Conservation (phyloP, 1,139 yeast genomes). For the Entelexis sorbosivorans region DNA sequence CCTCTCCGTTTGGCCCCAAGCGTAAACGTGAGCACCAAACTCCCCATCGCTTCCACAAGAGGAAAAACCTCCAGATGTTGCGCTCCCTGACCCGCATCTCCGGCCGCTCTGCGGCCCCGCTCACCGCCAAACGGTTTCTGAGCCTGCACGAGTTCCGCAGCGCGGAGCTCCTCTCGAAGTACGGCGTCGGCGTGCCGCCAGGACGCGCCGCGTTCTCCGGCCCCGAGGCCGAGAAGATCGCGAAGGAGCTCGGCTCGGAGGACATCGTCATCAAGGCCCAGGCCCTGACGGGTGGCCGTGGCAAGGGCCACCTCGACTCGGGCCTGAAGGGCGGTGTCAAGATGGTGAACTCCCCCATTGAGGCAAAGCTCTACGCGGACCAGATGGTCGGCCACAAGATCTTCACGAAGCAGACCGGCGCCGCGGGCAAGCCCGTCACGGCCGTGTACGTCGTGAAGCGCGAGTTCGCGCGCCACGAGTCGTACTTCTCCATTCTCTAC, state of each 20-base stretch:
- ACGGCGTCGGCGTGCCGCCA: slow-evolving; percentile 83
- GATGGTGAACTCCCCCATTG: slow-evolving; percentile 72
- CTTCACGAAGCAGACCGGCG: slow-evolving; percentile 96
- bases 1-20: neutral
- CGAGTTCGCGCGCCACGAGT: slow-evolving; percentile 87
- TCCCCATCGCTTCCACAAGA: neutral
- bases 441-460: slow-evolving; percentile 95
- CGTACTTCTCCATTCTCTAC: slow-evolving; percentile 87
- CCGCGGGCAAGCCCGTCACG: slow-evolving; percentile 92
- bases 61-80: slow-evolving; percentile 6
- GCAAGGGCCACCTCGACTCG: slow-evolving; percentile 93
- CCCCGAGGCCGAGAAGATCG: slow-evolving; percentile 74
- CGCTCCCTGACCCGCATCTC: slow-evolving; percentile 6
- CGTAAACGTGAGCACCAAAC: neutral
- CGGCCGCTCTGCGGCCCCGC: slow-evolving; percentile 10
- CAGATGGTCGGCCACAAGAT: slow-evolving; percentile 88
- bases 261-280: slow-evolving; percentile 95
- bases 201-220: slow-evolving; percentile 90
- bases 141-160: slow-evolving; percentile 87
- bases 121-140: slow-evolving; percentile 19
- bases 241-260: slow-evolving; percentile 51
- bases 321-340: slow-evolving; percentile 97
- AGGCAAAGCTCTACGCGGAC: slow-evolving; percentile 75
- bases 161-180: slow-evolving; percentile 66
- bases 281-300: slow-evolving; percentile 98